Base-by-base conservation (phyloP, 106 monocot species). In the Cymbidium sinense region DNA sequence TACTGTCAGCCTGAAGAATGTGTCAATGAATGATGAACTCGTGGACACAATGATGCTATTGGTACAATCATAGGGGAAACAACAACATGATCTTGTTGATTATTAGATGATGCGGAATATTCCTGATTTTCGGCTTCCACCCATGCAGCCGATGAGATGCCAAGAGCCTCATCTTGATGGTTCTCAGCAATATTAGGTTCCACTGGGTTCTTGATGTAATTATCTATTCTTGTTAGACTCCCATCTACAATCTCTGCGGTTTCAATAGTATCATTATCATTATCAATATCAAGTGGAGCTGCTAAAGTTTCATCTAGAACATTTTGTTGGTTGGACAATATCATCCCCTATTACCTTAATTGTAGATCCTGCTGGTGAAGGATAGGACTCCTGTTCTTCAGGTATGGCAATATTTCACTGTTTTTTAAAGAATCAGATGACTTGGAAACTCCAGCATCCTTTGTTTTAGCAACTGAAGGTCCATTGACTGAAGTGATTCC, bases 71-170 rank as follows among this genome's bases (percentile, higher is more conserved):
- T 82, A 64, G 83, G 85, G 36, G 84, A 83, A 47, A 47, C 13
- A 41, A 41, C 41, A 30, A 39, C 19, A 51, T 77, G 64, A 12
- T 71, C 75, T 18, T 37, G 44, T 25, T 61, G 75, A 80, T 47
- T 85, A 36, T 86, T 83, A 75, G 50, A 77, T 70, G 72, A 79
- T 30, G 75, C 71, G 77, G 79, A 52, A 76, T 80, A 43, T 65
- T 77, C 88, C 34, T 85, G 75, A 37, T 70, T 67, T 28, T 91
- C 91, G 50, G 69, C 81, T 79, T 96, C 93, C 70, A 88, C 91
- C 96, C 96, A 93, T 33, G 93, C 96, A 85, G 82, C 82, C 77
- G 96, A 89, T 71, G 93, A 91, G 82, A 96, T 96, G 36, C 81
- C 83, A 36, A 82, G 50, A 62, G 84, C 86, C 25, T 90, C 87